phyloP scores from a whole-genome alignment of 139 green algal species.

The Chlamydomonas asymmetrica region DNA sequence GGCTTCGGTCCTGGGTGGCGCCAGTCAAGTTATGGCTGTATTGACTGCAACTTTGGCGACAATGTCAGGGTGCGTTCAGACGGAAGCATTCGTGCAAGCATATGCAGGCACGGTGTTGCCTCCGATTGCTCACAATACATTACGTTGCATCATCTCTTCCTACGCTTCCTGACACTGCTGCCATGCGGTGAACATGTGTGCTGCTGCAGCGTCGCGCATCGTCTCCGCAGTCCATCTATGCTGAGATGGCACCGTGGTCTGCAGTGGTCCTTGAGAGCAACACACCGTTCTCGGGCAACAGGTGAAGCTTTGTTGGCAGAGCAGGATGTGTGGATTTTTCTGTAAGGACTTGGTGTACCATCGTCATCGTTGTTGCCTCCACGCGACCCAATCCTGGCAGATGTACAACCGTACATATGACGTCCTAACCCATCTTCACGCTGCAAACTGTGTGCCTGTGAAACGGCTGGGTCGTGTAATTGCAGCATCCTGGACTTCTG shows the following conservation, averaged over 20 bases:
- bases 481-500: conserved; percentile 53
- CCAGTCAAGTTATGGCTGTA: conserved; percentile 26
- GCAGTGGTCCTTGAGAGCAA: conserved; percentile 26
- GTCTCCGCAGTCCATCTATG: conserved; percentile 16
- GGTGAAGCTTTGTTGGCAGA: too few relatives aligned
- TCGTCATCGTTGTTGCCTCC: too few relatives aligned
- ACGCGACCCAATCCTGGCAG: too few relatives aligned
- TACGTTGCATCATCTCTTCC: background rate
- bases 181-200: background rate
- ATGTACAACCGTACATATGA: too few relatives aligned
- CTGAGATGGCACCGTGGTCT: conserved; percentile 36
- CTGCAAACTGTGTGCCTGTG: too few relatives aligned
- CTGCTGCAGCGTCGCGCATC: conserved; percentile 19
- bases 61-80: background rate
- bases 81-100: background rate
- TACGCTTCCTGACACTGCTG: too few relatives aligned
- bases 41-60: conserved; percentile 41
- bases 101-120: background rate
- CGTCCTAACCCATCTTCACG: too few relatives aligned
- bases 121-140: background rate
- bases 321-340: too few relatives aligned
- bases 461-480: too few relatives aligned
- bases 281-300: conserved; percentile 18
- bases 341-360: too few relatives aligned
- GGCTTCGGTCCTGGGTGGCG: conserved; percentile 10